Conservation (phyloP, 768 basidiomycete species). For the Leccinum aurantiacum region DNA sequence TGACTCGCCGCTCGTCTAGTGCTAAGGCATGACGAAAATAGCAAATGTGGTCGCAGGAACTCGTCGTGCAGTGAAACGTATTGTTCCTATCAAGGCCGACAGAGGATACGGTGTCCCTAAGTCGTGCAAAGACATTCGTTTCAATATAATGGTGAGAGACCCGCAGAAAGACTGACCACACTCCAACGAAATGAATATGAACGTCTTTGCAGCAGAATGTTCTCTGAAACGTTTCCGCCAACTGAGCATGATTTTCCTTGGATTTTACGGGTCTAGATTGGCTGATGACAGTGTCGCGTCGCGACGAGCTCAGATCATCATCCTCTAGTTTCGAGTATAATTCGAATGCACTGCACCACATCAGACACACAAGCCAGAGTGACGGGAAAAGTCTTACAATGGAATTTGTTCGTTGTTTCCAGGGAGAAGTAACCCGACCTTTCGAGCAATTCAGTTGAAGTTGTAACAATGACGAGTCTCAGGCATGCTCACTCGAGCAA, state of each 20-base stretch:
- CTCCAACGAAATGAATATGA: slow-evolving; percentile 45
- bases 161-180: slow-evolving; percentile 35
- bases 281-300: slow-evolving; percentile 15
- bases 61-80: slow-evolving; percentile 34
- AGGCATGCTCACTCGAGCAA: slow-evolving; percentile 32
- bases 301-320: slow-evolving; percentile 4
- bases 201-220: slow-evolving; percentile 37
- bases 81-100: slow-evolving; percentile 37
- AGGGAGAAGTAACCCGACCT: slow-evolving; percentile 42
- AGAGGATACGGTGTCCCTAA: slow-evolving; percentile 49
- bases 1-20: slow-evolving; percentile 47
- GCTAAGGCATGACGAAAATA: slow-evolving; percentile 49
- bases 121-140: not conserved
- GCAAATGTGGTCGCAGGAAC: slow-evolving; percentile 35
- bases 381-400: slow-evolving; percentile 27
- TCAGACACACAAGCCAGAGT: not conserved
- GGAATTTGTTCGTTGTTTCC: slow-evolving; percentile 43
- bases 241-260: slow-evolving; percentile 18
- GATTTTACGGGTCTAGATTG: slow-evolving; percentile 8
- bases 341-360: slow-evolving; percentile 36
- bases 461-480: no score
- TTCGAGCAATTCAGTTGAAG: not conserved
- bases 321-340: slow-evolving; percentile 28
- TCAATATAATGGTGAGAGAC: not conserved
- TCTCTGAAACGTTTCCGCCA: slow-evolving; percentile 33